phyloP scores from a whole-genome alignment of 768 basidiomycete genomes.

The Galerina marginata region DNA sequence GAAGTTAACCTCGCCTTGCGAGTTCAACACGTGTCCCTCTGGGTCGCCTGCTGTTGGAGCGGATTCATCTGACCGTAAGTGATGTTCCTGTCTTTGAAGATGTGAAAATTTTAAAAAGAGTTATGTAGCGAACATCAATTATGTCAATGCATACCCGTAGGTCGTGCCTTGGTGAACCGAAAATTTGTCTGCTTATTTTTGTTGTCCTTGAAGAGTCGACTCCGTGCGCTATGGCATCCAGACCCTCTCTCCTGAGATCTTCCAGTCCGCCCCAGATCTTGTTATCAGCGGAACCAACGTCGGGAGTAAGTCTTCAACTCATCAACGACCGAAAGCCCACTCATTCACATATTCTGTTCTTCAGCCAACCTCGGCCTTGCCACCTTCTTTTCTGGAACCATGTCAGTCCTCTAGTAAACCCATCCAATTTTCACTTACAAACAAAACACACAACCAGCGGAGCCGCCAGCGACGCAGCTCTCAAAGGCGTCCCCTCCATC shows the following conservation, averaged over 20 bases:
- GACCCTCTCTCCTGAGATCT: conserved; percentile 48
- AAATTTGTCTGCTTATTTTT: background rate
- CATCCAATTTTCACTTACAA: background rate
- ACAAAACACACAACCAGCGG: conserved; percentile 36
- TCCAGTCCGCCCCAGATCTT: conserved; percentile 45
- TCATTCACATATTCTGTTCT: background rate
- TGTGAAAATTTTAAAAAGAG: background rate
- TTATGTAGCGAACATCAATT: conserved; percentile 36
- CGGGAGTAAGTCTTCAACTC: conserved; percentile 36
- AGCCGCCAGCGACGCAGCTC: conserved; percentile 53
- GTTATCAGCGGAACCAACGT: conserved; percentile 54
- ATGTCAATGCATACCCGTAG: conserved; percentile 43
- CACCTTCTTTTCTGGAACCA: conserved; percentile 45
- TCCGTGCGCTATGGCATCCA: conserved; percentile 47
- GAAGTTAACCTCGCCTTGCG: conserved; percentile 41
- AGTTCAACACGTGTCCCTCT: conserved; percentile 50
- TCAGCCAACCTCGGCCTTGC: conserved; percentile 39
- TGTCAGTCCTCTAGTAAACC: conserved; percentile 32
- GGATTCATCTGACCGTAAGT: conserved; percentile 45
- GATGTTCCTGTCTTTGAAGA: background rate
- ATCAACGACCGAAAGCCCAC: background rate
- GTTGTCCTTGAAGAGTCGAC: conserved; percentile 28
- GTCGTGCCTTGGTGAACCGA: background rate
- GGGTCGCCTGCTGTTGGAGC: conserved; percentile 50
- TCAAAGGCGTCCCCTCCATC: conserved; percentile 54